Evolutionary conservation across 176 grass and related monocot genomes (phyloP).

Genomic region (Raddia distichophylla): DNA sequence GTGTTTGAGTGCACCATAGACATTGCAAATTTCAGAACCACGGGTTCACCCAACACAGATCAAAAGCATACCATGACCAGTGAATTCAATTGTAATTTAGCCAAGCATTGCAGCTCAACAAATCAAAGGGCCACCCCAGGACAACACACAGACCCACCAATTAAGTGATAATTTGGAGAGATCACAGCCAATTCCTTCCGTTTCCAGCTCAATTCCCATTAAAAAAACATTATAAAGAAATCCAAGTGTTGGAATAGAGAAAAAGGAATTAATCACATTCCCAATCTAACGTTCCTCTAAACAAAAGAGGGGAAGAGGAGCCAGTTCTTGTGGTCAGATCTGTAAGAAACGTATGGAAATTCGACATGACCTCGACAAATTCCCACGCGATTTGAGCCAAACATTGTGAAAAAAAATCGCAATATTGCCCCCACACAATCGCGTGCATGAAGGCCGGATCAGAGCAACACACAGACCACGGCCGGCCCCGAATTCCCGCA

Average conservation of each 20-base stretch:
- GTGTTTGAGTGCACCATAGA: neutral
- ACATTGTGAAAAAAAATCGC: neutral
- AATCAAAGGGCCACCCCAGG: neutral
- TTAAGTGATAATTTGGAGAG: neutral
- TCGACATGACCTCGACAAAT: neutral
- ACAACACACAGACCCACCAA: neutral
- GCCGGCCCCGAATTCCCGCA: neutral
- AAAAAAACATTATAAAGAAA: neutral
- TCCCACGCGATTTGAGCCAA: neutral
- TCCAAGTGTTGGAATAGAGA: neutral
- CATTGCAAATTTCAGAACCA: neutral
- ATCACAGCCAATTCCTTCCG: conserved; percentile 7
- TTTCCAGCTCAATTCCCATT: neutral
- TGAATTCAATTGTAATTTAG: neutral
- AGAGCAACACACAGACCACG: neutral
- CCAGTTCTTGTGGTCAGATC: neutral
- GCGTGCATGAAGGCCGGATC: conserved; percentile 19
- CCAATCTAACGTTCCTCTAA: neutral
- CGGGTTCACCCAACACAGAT: neutral
- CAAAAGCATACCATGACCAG: neutral
- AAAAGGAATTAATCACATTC: neutral
- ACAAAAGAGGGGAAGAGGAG: neutral
- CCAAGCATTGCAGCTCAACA: neutral
- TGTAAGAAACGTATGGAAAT: neutral
- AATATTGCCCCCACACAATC: conserved; percentile 3